Conservation (phyloP, 768 basidiomycete species). For the Amanita subjunquillea region DNA sequence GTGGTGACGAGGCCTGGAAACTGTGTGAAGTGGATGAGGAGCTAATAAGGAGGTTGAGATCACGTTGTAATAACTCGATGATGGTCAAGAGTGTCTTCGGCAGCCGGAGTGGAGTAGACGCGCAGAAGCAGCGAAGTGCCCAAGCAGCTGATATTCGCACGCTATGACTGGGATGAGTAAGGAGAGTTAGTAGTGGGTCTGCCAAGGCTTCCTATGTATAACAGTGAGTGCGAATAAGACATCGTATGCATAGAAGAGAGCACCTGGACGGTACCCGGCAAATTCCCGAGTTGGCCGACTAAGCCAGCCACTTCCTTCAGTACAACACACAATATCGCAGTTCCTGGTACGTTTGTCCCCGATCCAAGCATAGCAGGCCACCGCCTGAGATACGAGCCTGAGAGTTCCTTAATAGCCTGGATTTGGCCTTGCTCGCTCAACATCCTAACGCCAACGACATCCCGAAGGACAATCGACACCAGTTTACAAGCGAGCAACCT, state of each 20-base stretch:
- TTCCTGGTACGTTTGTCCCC: slow-evolving; percentile 40
- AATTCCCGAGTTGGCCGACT: slow-evolving; percentile 84
- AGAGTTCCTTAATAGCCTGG: slow-evolving; percentile 77
- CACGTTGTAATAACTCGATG: slow-evolving; percentile 76
- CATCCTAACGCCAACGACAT: slow-evolving; percentile 82
- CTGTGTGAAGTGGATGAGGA: slow-evolving; percentile 36
- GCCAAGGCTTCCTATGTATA: slow-evolving; percentile 62
- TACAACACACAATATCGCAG: slow-evolving; percentile 60
- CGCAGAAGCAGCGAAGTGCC: slow-evolving; percentile 86
- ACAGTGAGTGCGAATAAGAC: not conserved
- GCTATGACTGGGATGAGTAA: slow-evolving; percentile 79
- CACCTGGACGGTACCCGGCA: slow-evolving; percentile 81
- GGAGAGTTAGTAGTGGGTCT: slow-evolving; percentile 76
- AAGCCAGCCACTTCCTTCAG: slow-evolving; percentile 80
- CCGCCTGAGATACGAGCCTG: slow-evolving; percentile 71
- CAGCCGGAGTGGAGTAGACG: slow-evolving; percentile 76
- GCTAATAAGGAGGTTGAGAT: slow-evolving; percentile 62
- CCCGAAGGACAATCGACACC: slow-evolving; percentile 69
- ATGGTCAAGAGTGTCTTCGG: slow-evolving; percentile 71
- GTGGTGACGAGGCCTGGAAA: not conserved
- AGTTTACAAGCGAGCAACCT: slow-evolving; percentile 59
- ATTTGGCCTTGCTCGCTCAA: slow-evolving; percentile 94
- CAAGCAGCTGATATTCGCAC: slow-evolving; percentile 83
- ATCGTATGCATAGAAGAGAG: slow-evolving; percentile 6
- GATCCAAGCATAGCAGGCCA: slow-evolving; percentile 93